Base-by-base conservation (phyloP, 306 rosid genomes). In the Lathyrus sativus region DNA sequence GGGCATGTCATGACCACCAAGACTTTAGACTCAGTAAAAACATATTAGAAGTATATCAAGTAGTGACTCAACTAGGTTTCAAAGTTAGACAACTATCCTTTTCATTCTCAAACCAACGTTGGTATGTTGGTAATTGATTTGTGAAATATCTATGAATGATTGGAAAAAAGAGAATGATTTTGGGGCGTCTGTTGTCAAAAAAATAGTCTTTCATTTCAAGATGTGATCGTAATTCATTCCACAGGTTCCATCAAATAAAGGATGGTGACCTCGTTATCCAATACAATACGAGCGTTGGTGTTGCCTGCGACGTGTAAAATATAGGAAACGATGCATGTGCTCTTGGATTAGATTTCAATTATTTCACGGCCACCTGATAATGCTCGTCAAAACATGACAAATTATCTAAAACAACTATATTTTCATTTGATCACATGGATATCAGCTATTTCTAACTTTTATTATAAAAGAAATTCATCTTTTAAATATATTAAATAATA, bases 341-440 rank as follows among this genome's bases (percentile, higher is more conserved):
- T 53, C 0, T 19, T 10, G 58, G 58, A 53, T 53, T 53, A 51
- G 58, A 51, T 51, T 18, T 51, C 58, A 51, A 51, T 51, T 19
- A 51, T 19, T 51, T 51, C 24, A 49, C 3, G 5, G 17, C 8
- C 50, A 44, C 17, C 18, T 49, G 11, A 11, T 15, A 7, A 7
- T 49, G 24, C 2, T 49, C 11, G 5, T 49, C 11, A 49, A 49
- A 49, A 17, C 55, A 49, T 7, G 55, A 49, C 55, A 17, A 48
- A 48, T 3, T 48, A 48, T 14, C 3, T n/a, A 17, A 46, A n/a
- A 46, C 9, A 48, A 6, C 7, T 1, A 14, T 22, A 46, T 46
- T 6, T 15, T 45, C 19, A 45, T 45, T 45, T 13, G 1, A 45
- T 48, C 18, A 48, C 11, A 4, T 48, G 22, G 24, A 48, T 33